Evolutionary conservation across 257 asterid genomes (phyloP).

Genomic region (Parsonsia alboflavescens): DNA sequence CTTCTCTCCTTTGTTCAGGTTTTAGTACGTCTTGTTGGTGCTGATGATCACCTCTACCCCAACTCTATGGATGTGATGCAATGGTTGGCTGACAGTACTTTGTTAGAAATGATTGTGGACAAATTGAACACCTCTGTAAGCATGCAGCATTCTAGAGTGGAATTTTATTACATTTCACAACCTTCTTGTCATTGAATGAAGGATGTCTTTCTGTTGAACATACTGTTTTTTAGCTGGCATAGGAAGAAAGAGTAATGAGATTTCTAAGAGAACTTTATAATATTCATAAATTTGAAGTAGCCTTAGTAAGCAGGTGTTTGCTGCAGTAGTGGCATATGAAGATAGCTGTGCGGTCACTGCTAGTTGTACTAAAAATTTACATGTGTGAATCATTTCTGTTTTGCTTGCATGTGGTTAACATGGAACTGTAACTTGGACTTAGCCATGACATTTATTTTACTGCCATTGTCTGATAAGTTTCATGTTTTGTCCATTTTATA

Average conservation of each 20-base stretch:
- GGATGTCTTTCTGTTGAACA: not conserved
- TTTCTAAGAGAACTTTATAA: not conserved
- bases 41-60: conserved; percentile 83
- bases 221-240: not conserved
- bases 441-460: not conserved
- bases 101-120: conserved; percentile 96
- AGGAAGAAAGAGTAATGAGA: not conserved
- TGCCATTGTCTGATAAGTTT: not conserved
- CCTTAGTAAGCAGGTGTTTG: not conserved
- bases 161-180: not conserved
- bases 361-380: not conserved
- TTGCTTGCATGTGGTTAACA: not conserved
- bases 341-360: not conserved
- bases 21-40: conserved; percentile 88
- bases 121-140: conserved; percentile 76
- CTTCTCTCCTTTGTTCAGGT: conserved; percentile 48
- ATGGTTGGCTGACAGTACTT: conserved; percentile 90
- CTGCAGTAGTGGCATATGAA: not conserved
- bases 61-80: conserved; percentile 81
- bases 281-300: not conserved
- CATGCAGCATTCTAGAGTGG: not conserved
- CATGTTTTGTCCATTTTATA: not conserved
- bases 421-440: not conserved
- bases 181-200: not conserved
- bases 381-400: not conserved